Evolutionary conservation across 441 rosid species (phyloP), one percentile per base, ranked within the genome.

Genomic region (Populus hybrid): DNA sequence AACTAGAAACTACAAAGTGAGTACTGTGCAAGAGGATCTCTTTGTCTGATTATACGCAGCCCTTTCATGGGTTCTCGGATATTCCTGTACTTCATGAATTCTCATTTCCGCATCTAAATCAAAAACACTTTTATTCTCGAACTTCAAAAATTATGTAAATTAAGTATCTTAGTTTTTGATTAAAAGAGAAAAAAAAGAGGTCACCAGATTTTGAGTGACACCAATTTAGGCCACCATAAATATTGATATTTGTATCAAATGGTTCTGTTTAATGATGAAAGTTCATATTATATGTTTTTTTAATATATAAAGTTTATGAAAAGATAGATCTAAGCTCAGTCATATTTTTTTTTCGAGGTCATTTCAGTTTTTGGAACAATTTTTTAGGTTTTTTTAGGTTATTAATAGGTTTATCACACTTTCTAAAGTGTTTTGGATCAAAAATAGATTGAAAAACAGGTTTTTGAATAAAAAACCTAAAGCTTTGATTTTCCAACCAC

Each of bases 401-500:
- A 34, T 34, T 34, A 34, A 34, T 5, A 34, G 0, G 36, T 6
- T 6, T 34, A 34, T 34, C 8, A 34, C 8, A 34, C 1, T 34
- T 34, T 0, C 1, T 6, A 34, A 34, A 0, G 0, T 34, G 2
- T 34, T 34, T 34, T 34, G 0, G 0, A 0, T 34, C 0, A 6
- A 34, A 34, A 34, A 34, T 1, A 34, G 0, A 0, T 34, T 34
- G 1, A 34, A 34, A 34, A 34, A 1, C 2, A 34, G 0, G 1
- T 34, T 34, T 34, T 34, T 34, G 0, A 0, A 1, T 34, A 34
- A 34, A 34, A 34, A 32, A 32, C 0, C 6, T 32, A 0, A 32
- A 32, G 34, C 6, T 0, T 1, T 32, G 7, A 6, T 6, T 34
- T 34, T 34, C 0, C 1, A 6, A 1, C 0, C 8, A 34, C 0